Evolutionary conservation across 2,329 filamentous ascomycete genomes (phyloP).

Genomic region (Penicillium sp.): DNA sequence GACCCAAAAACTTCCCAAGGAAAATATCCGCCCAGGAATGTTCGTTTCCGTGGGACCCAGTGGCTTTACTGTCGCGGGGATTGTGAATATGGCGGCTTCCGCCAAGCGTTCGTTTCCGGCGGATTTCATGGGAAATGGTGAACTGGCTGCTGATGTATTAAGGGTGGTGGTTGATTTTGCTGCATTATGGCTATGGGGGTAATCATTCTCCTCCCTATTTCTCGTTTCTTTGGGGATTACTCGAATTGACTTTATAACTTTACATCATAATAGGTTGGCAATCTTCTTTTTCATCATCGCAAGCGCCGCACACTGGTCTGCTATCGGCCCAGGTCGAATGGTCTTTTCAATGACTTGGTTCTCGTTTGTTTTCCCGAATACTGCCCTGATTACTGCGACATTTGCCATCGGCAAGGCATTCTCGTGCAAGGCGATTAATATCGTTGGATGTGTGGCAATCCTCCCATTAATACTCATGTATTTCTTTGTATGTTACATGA

Average conservation of each 20-base stretch:
- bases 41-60: slow-evolving; percentile 83
- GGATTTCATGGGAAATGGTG: slow-evolving; percentile 64
- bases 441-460: slow-evolving; percentile 72
- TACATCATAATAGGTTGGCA: slow-evolving; percentile 58
- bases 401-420: slow-evolving; percentile 72
- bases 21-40: slow-evolving; percentile 79
- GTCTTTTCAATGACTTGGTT: slow-evolving; percentile 87
- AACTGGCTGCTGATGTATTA: slow-evolving; percentile 61
- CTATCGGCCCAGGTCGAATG: slow-evolving; percentile 65
- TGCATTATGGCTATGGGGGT: slow-evolving; percentile 79
- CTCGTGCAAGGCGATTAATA: slow-evolving; percentile 63
- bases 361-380: slow-evolving; percentile 82
- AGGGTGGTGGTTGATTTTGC: slow-evolving; percentile 66
- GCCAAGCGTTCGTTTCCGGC: slow-evolving; percentile 56
- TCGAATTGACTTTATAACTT: slow-evolving; percentile 19
- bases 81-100: slow-evolving; percentile 63
- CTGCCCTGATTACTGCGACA: slow-evolving; percentile 74
- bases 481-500: slow-evolving; percentile 70
- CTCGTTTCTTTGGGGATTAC: not conserved
- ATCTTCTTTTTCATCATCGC: slow-evolving; percentile 85
- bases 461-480: slow-evolving; percentile 71
- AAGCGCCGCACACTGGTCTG: slow-evolving; percentile 75
- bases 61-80: slow-evolving; percentile 68
- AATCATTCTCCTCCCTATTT: slow-evolving; percentile 23
- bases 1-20: slow-evolving; percentile 82